Evolutionary conservation across 768 basidiomycete species (phyloP).

Genomic region (Boletus bicolor): DNA sequence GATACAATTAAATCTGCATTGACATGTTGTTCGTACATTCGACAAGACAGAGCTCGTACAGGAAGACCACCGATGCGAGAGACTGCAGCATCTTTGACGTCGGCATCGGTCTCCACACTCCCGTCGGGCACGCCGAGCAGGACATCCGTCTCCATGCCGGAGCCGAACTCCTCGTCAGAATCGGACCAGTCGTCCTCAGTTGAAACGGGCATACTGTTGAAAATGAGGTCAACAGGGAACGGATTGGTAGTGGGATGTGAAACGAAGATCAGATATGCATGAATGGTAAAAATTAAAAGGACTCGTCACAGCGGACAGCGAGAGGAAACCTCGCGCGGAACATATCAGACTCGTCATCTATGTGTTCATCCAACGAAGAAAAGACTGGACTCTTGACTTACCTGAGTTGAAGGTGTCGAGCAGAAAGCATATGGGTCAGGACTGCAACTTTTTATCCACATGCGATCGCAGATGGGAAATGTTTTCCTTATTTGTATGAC

Average conservation of each 20-base stretch:
- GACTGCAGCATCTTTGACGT: conserved; percentile 73
- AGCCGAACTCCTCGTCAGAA: conserved; percentile 61
- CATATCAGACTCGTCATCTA: conserved; percentile 85
- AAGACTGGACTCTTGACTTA: conserved; percentile 11
- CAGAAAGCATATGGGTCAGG: neutral
- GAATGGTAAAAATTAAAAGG: conserved; percentile 74
- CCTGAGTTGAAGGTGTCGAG: conserved; percentile 13
- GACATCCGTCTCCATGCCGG: conserved; percentile 67
- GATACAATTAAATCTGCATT: conserved; percentile 45
- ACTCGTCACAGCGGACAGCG: conserved; percentile 58
- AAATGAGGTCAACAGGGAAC: conserved; percentile 7
- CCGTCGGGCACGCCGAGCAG: conserved; percentile 83
- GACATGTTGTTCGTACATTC: conserved; percentile 44
- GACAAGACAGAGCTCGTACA: conserved; percentile 59
- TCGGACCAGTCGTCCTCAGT: conserved; percentile 73
- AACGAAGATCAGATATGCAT: conserved; percentile 76
- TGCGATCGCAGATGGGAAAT: conserved; percentile 14
- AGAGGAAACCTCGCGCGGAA: conserved; percentile 58
- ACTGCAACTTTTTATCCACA: neutral
- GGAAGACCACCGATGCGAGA: conserved; percentile 89
- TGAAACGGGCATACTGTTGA: conserved; percentile 38
- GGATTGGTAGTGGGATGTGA: neutral
- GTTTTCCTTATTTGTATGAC: conserved; percentile 13
- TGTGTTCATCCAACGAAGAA: conserved; percentile 40
- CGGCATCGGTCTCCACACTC: conserved; percentile 49